These are phyloP conservation scores for Hortaea sp. DNA, from an alignment of 2,329 filamentous ascomycete genomes.

Conservation along the genomic window DNA sequence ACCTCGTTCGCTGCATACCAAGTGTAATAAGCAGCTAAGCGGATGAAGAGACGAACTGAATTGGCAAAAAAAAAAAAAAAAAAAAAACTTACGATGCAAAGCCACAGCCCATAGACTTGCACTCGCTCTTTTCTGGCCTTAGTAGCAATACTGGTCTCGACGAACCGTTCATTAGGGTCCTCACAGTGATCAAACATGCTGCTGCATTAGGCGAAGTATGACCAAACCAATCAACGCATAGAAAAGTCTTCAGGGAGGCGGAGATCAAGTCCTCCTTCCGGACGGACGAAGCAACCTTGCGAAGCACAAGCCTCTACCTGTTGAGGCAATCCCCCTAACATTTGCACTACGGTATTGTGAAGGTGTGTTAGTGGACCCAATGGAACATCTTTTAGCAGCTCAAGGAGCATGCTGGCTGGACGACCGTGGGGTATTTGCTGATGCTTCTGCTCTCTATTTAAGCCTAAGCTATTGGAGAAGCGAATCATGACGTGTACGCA, in stretches of 20 bases:
- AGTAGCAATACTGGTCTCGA: slow-evolving; percentile 1
- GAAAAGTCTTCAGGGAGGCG: slow-evolving; percentile 57
- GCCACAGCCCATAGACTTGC: slow-evolving; percentile 3
- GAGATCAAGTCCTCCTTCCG: slow-evolving; percentile 29
- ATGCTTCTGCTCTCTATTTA: background rate
- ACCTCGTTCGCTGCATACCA: background rate
- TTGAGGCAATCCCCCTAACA: slow-evolving; percentile 20
- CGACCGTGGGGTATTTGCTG: too few species aligned
- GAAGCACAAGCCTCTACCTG: slow-evolving; percentile 21
- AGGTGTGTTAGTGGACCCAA: slow-evolving; percentile 44
- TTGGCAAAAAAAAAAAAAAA: too few species aligned
- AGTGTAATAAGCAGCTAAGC: background rate
- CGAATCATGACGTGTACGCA: slow-evolving; percentile 53
- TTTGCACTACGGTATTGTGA: slow-evolving; percentile 40
- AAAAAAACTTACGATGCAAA: slow-evolving; percentile 1
- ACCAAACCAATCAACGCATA: slow-evolving; percentile 52
- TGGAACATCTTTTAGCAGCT: background rate
- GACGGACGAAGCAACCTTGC: slow-evolving; percentile 28
- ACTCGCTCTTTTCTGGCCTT: background rate
- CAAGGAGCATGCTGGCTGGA: background rate
- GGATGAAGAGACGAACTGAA: background rate
- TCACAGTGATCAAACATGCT: slow-evolving; percentile 49
- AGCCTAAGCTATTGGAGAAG: slow-evolving; percentile 20
- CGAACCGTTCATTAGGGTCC: slow-evolving; percentile 1
- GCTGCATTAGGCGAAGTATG: slow-evolving; percentile 45